Conservation (phyloP, 2,329 filamentous ascomycete genomes). For the Cladophialophora chaetospira region DNA sequence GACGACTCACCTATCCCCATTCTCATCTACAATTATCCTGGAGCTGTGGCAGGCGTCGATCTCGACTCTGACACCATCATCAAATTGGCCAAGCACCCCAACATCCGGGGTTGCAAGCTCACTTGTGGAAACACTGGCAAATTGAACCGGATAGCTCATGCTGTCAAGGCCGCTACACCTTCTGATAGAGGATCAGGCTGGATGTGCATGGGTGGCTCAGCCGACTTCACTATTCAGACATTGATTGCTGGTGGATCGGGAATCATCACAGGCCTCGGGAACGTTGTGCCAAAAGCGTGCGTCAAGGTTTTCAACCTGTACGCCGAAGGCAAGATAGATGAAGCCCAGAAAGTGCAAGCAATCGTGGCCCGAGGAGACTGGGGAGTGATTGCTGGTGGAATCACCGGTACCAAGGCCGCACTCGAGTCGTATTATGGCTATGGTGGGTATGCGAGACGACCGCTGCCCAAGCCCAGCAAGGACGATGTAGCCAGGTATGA, state of each 20-base stretch:
- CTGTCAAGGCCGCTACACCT: constrained; percentile 41
- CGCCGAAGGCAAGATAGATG: constrained; percentile 58
- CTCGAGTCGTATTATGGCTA: constrained; percentile 66
- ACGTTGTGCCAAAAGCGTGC: constrained; percentile 68
- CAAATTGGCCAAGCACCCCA: constrained; percentile 58
- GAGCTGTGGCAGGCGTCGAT: constrained; percentile 67
- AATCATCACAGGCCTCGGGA: constrained; percentile 71
- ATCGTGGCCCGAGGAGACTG: constrained; percentile 68
- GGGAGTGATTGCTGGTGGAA: constrained; percentile 68
- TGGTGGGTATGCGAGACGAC: constrained; percentile 62
- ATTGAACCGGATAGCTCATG: constrained; percentile 62
- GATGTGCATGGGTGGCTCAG: constrained; percentile 70
- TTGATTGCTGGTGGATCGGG: constrained; percentile 70
- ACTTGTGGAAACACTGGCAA: constrained; percentile 76
- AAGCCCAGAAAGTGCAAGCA: constrained; percentile 66
- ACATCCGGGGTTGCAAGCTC: constrained; percentile 71
- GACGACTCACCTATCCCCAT: constrained; percentile 62
- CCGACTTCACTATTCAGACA: constrained; percentile 73
- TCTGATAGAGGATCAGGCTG: constrained; percentile 63
- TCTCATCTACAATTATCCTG: constrained; percentile 73
- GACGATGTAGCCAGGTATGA: constrained; percentile 39
- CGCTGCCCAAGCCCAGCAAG: constrained; percentile 53
- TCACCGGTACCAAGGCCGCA: constrained; percentile 69
- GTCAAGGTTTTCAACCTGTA: constrained; percentile 63
- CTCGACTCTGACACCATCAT: constrained; percentile 67